Base-by-base conservation (phyloP, 2,329 filamentous ascomycete genomes). In the Westerdykella sp. region DNA sequence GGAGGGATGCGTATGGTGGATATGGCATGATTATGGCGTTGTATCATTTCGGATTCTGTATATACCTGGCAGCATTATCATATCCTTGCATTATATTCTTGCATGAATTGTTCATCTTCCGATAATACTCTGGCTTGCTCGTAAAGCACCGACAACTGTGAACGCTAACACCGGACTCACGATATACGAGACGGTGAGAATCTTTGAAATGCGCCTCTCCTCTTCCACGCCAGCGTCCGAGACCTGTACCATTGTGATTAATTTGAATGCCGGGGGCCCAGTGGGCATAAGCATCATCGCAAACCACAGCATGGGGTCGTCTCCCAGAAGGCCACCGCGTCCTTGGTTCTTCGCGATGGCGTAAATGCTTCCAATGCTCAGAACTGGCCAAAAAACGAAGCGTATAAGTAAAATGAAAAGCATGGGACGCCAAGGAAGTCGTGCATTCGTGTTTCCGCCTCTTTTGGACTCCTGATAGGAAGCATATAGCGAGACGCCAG, bases 281-380 rank as follows among this genome's bases (percentile, higher is more conserved):
- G 71, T 70, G 0, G 76, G 76, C 72, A 78, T 78, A 12, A 79
- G 56, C 76, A 79, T 80, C 72, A 80, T 72, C 1, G 66, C 69
- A 54, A 84, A 84, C 79, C 79, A 84, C 15, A 85, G 62, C 49
- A 84, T 76, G 0, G 80, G 80, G 54, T 85, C 81, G 3, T 68
- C 53, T 1, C 70, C 69, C 2, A 85, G 54, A 2, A 78, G 21
- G 6, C 47, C 49, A 6, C 41, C 35, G 1, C 51, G 53, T 0
- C 78, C 80, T 39, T 67, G 68, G 23, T 66, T 68, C 6, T 68
- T 71, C 0, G 75, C 78, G 5, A 84, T 56, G 0, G 61, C 47
- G 49, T 78, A 83, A 7, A 84, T 72, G 3, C 74, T 28, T 0
- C 67, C 65, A 18, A 84, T 79, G 1, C 51, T 56, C 14, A 56